Evolutionary conservation across 1,139 yeast species (phyloP).

Genomic region (Blastobotrys apis): DNA sequence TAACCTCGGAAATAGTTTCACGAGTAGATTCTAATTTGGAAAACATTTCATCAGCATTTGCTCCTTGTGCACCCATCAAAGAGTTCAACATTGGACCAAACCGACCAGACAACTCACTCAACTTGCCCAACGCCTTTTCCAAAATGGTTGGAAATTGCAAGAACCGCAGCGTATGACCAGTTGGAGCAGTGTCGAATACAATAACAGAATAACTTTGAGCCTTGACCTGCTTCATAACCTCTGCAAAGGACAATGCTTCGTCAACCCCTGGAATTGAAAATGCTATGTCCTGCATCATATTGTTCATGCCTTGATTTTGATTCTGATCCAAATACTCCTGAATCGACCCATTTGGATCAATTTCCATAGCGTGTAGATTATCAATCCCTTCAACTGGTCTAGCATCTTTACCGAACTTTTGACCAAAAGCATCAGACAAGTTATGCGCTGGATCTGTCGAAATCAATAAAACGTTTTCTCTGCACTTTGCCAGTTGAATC

Average conservation of each 20-base stretch:
- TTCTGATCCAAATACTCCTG: slow-evolving; percentile 76
- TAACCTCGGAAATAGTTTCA: slow-evolving; percentile 78
- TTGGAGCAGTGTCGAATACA: slow-evolving; percentile 96
- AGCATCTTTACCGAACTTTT: slow-evolving; percentile 95
- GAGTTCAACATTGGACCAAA: slow-evolving; percentile 88
- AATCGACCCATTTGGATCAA: slow-evolving; percentile 92
- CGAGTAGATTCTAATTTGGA: slow-evolving; percentile 80
- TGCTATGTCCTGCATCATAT: slow-evolving; percentile 86
- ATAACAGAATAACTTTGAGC: slow-evolving; percentile 81
- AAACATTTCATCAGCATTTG: slow-evolving; percentile 65
- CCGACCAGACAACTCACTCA: slow-evolving; percentile 77
- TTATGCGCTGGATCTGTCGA: slow-evolving; percentile 99
- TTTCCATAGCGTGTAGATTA: slow-evolving; percentile 95
- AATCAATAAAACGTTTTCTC: slow-evolving; percentile 77
- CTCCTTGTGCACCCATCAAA: slow-evolving; percentile 53
- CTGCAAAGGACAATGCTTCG: slow-evolving; percentile 96
- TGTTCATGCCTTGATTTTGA: slow-evolving; percentile 40
- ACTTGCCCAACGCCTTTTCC: slow-evolving; percentile 79
- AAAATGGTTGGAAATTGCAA: slow-evolving; percentile 89
- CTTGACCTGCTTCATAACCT: slow-evolving; percentile 93
- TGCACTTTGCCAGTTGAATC: slow-evolving; percentile 77
- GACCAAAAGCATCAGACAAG: slow-evolving; percentile 95
- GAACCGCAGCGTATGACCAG: slow-evolving; percentile 94
- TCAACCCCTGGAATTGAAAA: slow-evolving; percentile 97
- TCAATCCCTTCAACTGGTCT: slow-evolving; percentile 83